Conservation (phyloP, 345 rosid genomes). For the Hibiscus mutabilis region DNA sequence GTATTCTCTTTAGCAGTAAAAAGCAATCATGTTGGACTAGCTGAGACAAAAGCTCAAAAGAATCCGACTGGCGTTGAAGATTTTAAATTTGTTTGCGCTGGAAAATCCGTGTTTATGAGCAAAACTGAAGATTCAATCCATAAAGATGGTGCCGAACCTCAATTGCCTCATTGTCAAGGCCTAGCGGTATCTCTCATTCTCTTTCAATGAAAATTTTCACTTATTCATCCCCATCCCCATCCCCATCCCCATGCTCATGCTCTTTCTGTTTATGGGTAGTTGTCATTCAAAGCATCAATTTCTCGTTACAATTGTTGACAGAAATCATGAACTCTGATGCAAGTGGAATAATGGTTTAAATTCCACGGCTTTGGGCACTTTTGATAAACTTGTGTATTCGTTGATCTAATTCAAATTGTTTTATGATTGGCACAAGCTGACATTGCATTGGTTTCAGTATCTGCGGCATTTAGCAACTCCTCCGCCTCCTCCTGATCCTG, state of each 20-base stretch:
- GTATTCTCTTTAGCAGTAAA: slow-evolving; percentile 21
- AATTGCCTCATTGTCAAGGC: slow-evolving; percentile 56
- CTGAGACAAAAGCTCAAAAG: slow-evolving; percentile 36
- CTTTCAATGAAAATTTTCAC: neutral
- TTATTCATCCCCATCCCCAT: neutral
- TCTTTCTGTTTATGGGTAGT: neutral
- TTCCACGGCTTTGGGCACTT: no score
- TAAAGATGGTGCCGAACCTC: slow-evolving; percentile 28
- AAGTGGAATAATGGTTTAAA: neutral
- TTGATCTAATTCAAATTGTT: neutral
- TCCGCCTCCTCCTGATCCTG: slow-evolving; percentile 14
- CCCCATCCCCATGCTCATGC: neutral
- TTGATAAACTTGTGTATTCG: no score
- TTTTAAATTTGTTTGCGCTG: slow-evolving; percentile 63
- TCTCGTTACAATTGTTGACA: neutral
- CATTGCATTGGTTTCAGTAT: neutral
- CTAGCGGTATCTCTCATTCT: slow-evolving; percentile 38
- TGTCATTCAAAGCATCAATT: neutral
- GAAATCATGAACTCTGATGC: neutral
- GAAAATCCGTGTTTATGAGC: slow-evolving; percentile 41
- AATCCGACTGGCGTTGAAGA: slow-evolving; percentile 31
- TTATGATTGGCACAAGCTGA: neutral
- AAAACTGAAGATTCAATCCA: slow-evolving; percentile 29
- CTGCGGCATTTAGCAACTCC: slow-evolving; percentile 14
- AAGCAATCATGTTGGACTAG: slow-evolving; percentile 31